phyloP scores from a whole-genome alignment of 192 early-diverging fungal genomes.

The Podila verticillata region DNA sequence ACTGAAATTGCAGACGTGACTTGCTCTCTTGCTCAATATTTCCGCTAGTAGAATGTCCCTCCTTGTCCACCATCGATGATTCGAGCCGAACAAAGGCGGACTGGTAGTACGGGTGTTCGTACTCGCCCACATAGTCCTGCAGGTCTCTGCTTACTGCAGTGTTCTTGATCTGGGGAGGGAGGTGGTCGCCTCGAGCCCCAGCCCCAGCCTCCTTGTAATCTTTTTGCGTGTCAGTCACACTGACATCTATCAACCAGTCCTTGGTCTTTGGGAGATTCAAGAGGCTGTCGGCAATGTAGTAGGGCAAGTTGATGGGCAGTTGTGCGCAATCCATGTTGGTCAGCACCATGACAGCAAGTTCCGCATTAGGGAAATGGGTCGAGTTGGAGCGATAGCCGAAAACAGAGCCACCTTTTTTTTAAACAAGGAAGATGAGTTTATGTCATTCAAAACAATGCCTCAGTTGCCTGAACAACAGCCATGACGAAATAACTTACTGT shows the following conservation, averaged over 20 bases:
- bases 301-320: neutral
- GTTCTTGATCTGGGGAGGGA: slow-evolving; percentile 6
- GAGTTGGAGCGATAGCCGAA: slow-evolving; percentile 8
- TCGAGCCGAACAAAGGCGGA: neutral
- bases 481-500: neutral
- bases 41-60: neutral
- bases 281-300: neutral
- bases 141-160: neutral
- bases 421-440: neutral
- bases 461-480: neutral
- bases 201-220: neutral
- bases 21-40: neutral
- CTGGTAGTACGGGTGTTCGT: neutral
- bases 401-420: slow-evolving; percentile 11
- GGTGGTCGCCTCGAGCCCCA: neutral
- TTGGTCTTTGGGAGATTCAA: neutral
- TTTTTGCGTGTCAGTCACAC: neutral
- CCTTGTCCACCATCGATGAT: neutral
- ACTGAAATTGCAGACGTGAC: neutral
- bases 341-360: slow-evolving; percentile 1
- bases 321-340: neutral
- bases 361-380: slow-evolving; percentile 4
- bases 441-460: neutral
- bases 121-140: slow-evolving; percentile 6
- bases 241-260: slow-evolving; percentile 3